phyloP scores from a whole-genome alignment of 129 eudicot genomes.

The Arctium lappa region DNA sequence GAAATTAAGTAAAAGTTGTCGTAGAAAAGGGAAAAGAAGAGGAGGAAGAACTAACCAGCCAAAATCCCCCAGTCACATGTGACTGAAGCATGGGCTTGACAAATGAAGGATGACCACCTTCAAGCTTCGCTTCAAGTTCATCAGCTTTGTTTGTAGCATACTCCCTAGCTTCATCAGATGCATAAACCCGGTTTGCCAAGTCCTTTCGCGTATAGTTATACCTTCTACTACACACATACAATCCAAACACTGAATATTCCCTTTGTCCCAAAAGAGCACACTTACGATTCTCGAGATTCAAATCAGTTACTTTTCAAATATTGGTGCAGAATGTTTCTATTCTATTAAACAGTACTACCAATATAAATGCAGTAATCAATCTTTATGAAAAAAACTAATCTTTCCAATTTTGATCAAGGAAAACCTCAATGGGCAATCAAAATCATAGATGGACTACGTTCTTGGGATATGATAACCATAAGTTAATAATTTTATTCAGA shows the following conservation, averaged over 20 bases:
- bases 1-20: neutral
- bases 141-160: conserved; percentile 60
- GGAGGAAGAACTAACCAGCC: conserved; percentile 54
- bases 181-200: conserved; percentile 59
- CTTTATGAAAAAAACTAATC: neutral
- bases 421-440: neutral
- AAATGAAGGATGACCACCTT: conserved; percentile 50
- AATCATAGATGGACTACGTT: neutral
- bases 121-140: conserved; percentile 54
- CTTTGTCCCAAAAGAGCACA: neutral
- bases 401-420: neutral
- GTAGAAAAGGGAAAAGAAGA: neutral
- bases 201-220: conserved; percentile 43
- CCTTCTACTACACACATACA: conserved; percentile 11
- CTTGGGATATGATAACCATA: neutral
- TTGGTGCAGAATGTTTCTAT: neutral
- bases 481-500: neutral
- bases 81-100: conserved; percentile 82
- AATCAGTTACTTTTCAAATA: neutral
- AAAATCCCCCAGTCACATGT: conserved; percentile 83
- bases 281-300: neutral
- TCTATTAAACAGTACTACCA: neutral
- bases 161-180: conserved; percentile 73
- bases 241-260: neutral
- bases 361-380: neutral